Base-by-base conservation (phyloP, 495 filamentous ascomycete genomes). In the Talaromyces trachyspermus region DNA sequence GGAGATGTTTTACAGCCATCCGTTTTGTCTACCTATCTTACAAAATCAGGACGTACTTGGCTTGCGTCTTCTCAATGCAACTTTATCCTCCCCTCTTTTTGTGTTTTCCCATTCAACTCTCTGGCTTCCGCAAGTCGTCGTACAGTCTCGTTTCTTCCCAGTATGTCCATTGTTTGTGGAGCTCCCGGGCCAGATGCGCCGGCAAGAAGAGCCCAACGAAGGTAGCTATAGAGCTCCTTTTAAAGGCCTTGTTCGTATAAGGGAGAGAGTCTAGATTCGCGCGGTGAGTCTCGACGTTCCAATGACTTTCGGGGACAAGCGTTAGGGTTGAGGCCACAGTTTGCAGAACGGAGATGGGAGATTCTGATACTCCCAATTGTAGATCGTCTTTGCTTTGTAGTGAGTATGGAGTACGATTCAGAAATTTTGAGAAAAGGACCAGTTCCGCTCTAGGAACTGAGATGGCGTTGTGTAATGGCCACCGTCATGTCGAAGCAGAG, bases 141-240 rank as follows among this genome's bases (percentile, higher is more conserved):
- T 20, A 86, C 29, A 1, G 73, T 70, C 61, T 84, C 77, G 5
- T 74, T 70, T 49, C 68, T 75, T 0, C 88, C 86, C 8, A 94
- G 58, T 1, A 85, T 64, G 12, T 42, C 59, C 76, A 94, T 80
- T 12, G 70, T 78, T 23, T 74, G 63, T 0, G 73, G 68, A 17
- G 85, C 64, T 2, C 68, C 57, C 10, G 84, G 81, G 0, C 88
- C 88, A 3, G 74, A 64, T 8, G 65, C 64, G 7, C 74, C 76
- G 14, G 66, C 83, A 0, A 70, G 59, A 24, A 91, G 41, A 1
- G 81, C 81, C 80, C 86, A 85, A 39, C 88, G 77, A 45, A 89
- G 62, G 49, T 83, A 77, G 33, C 72, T 64, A 54, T 80, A 74
- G 5, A 70, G 53, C 37, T 62, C 60, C 51, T 65, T 71, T 75